Evolutionary conservation across 2,329 filamentous ascomycete genomes (phyloP).

Genomic region (Apiospora aurea): DNA sequence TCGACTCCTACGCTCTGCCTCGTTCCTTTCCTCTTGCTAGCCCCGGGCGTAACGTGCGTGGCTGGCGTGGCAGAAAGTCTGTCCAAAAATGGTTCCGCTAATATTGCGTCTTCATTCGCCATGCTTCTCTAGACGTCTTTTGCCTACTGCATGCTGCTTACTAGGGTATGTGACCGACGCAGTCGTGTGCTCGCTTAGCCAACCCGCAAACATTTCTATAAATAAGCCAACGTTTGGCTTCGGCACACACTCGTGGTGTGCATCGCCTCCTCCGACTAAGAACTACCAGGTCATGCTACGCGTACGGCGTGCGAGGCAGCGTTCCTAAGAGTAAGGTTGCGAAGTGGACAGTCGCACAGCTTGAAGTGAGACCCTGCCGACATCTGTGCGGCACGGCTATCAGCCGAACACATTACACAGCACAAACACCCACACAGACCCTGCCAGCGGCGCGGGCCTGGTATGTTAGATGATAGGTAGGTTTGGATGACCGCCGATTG

Average conservation of each 20-base stretch:
- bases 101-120: neutral
- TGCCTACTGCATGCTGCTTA: conserved; percentile 2
- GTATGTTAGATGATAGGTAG: neutral
- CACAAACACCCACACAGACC: conserved; percentile 6
- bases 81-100: neutral
- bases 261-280: neutral
- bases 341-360: neutral
- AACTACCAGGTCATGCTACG: neutral
- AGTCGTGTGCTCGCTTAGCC: neutral
- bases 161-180: neutral
- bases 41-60: neutral
- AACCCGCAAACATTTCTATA: neutral
- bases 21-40: neutral
- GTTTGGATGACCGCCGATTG: neutral
- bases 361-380: conserved; percentile 1
- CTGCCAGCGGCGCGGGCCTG: neutral
- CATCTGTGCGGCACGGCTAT: conserved; percentile 10
- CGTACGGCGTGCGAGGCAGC: neutral
- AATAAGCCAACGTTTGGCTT: neutral
- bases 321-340: neutral
- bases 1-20: neutral
- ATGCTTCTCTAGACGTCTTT: neutral
- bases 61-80: neutral
- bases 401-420: neutral
- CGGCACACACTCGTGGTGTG: conserved; percentile 3